Percentiles rank a stretch among this genome's conserved stretches.
These are phyloP conservation scores for Pisolithus albus DNA, from an alignment of 768 basidiomycete species.

Conservation along the genomic window DNA sequence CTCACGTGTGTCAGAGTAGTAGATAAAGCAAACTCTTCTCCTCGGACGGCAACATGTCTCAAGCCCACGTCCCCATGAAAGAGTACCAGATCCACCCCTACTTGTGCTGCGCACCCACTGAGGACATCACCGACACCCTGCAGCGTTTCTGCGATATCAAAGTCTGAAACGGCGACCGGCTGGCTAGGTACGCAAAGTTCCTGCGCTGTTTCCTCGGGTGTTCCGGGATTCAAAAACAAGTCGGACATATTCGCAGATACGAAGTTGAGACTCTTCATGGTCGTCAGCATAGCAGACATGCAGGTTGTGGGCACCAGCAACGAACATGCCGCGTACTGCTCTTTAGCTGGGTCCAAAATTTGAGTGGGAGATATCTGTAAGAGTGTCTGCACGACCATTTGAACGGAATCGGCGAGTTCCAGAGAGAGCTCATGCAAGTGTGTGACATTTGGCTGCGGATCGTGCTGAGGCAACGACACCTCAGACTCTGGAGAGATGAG, in stretches of 20 bases:
- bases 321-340: slow-evolving; percentile 87
- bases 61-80: slow-evolving; percentile 86
- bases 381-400: slow-evolving; percentile 86
- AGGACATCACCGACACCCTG: slow-evolving; percentile 86
- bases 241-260: slow-evolving; percentile 78
- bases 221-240: slow-evolving; percentile 16
- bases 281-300: slow-evolving; percentile 81
- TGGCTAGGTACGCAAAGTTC: slow-evolving; percentile 13
- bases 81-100: slow-evolving; percentile 84
- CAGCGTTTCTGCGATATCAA: slow-evolving; percentile 87
- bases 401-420: slow-evolving; percentile 87
- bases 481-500: slow-evolving; percentile 7
- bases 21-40: slow-evolving; percentile 77
- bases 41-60: slow-evolving; percentile 79
- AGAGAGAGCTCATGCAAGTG: slow-evolving; percentile 66
- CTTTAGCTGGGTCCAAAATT: slow-evolving; percentile 85
- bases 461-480: slow-evolving; percentile 15
- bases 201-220: slow-evolving; percentile 11
- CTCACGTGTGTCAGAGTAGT: slow-evolving; percentile 83
- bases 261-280: slow-evolving; percentile 92
- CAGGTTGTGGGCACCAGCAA: slow-evolving; percentile 82
- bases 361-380: slow-evolving; percentile 87
- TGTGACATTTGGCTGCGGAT: slow-evolving; percentile 14
- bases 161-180: slow-evolving; percentile 44
- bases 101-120: slow-evolving; percentile 75